These are phyloP conservation scores for Oryza longistaminata DNA, from an alignment of 176 grass and related monocot genomes.

Conservation along the genomic window DNA sequence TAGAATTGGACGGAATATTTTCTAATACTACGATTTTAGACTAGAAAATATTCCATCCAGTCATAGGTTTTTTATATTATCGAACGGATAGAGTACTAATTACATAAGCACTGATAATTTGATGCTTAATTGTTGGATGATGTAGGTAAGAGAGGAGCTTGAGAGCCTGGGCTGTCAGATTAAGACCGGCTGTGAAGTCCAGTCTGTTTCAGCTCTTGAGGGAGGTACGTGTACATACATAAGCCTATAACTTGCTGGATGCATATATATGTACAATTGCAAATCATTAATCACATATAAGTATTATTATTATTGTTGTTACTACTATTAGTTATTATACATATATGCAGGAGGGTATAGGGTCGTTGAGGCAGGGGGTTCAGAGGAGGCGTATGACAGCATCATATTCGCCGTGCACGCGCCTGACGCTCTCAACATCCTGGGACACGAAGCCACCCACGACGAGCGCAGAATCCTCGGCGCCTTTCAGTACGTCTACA, in stretches of 20 bases:
- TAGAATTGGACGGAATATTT: no score
- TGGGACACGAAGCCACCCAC: not conserved
- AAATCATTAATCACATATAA: no score
- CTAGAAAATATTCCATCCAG: no score
- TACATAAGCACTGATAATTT: no score
- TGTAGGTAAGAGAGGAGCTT: constrained; percentile 68
- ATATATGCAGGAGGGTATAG: not conserved
- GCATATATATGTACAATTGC: no score
- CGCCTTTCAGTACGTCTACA: not conserved
- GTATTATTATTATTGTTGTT: no score
- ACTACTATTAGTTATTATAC: no score
- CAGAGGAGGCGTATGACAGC: not conserved
- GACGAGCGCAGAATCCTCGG: not conserved
- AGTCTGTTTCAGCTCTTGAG: constrained; percentile 50
- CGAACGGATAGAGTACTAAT: not conserved
- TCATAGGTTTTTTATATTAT: no score
- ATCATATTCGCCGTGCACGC: not conserved
- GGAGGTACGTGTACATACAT: constrained; percentile 39
- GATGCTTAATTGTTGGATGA: not conserved
- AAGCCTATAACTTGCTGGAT: no score
- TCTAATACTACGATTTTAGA: no score
- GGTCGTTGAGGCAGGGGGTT: not conserved
- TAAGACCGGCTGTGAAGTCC: constrained; percentile 65
- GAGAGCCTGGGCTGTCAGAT: constrained; percentile 69
- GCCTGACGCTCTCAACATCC: not conserved